Percentiles rank a stretch among this genome's conserved stretches.
Evolutionary conservation across 2,329 filamentous ascomycete species (phyloP).

Genomic region (Berkeleyomyces basicola): DNA sequence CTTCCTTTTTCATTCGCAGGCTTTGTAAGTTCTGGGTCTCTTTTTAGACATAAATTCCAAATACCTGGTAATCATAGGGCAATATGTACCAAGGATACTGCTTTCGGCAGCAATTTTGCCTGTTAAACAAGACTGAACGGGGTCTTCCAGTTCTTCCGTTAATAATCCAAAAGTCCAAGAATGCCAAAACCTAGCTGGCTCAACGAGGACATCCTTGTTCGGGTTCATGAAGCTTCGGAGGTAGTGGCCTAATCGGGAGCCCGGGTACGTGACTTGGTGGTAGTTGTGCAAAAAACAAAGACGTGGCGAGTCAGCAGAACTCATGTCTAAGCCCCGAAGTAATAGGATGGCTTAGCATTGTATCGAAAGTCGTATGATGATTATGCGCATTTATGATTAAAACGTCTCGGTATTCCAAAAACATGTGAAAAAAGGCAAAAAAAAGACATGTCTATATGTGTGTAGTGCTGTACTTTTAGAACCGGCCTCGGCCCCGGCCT

Average conservation of each 20-base stretch:
- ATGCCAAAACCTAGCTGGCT: no score
- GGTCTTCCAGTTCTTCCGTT: no score
- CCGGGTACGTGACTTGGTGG: not conserved
- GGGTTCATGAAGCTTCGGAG: not conserved
- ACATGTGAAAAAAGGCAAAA: not conserved
- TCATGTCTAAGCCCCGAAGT: not conserved
- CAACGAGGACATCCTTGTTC: not conserved
- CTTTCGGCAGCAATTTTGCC: no score
- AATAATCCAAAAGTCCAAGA: no score
- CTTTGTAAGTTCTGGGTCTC: no score
- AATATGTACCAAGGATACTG: no score
- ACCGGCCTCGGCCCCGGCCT: not conserved
- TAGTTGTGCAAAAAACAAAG: not conserved
- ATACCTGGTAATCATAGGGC: no score
- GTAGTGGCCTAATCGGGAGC: not conserved
- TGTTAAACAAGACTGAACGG: no score
- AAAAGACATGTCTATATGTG: not conserved
- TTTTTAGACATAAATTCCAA: no score
- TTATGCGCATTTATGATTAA: not conserved
- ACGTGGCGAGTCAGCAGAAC: not conserved
- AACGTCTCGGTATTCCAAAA: not conserved
- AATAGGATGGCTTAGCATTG: not conserved
- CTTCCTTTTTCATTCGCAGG: no score
- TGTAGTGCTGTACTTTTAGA: not conserved
- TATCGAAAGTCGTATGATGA: not conserved